These are phyloP conservation scores for Boletus reticulatus DNA, from an alignment of 768 basidiomycete species.

Conservation along the genomic window DNA sequence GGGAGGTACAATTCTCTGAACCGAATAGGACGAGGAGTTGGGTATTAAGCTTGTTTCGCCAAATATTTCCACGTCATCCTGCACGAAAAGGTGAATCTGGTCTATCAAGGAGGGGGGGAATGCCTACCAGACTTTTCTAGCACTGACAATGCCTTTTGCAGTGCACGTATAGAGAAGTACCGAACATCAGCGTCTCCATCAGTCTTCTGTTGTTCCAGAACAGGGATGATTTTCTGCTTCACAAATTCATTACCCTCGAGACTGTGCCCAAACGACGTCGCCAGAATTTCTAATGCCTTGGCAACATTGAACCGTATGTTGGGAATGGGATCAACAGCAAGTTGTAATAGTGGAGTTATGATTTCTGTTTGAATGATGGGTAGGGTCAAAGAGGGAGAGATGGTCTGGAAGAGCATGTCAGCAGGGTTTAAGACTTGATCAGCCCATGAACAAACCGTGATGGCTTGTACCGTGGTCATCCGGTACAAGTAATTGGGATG, in stretches of 20 bases:
- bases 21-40: conserved; percentile 22
- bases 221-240: conserved; percentile 72
- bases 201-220: conserved; percentile 79
- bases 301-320: conserved; percentile 99
- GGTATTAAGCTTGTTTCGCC: conserved; percentile 31
- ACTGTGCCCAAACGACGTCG: conserved; percentile 58
- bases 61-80: conserved; percentile 24
- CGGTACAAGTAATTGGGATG: conserved; percentile 97
- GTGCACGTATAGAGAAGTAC: conserved; percentile 84
- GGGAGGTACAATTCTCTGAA: conserved; percentile 30
- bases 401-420: conserved; percentile 60
- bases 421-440: background rate
- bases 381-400: conserved; percentile 83
- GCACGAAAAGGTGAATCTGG: background rate
- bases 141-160: conserved; percentile 51
- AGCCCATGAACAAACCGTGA: conserved; percentile 63
- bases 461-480: conserved; percentile 99
- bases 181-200: conserved; percentile 96
- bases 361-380: conserved; percentile 84
- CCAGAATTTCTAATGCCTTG: conserved; percentile 89
- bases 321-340: conserved; percentile 90
- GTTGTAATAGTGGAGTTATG: conserved; percentile 75
- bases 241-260: conserved; percentile 76
- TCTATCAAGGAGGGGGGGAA: background rate
- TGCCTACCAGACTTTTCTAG: conserved; percentile 39